Percentiles rank a stretch among this genome's conserved stretches.
Conservation (phyloP, 2,329 filamentous ascomycete species). For the Calonectria pteridis region DNA sequence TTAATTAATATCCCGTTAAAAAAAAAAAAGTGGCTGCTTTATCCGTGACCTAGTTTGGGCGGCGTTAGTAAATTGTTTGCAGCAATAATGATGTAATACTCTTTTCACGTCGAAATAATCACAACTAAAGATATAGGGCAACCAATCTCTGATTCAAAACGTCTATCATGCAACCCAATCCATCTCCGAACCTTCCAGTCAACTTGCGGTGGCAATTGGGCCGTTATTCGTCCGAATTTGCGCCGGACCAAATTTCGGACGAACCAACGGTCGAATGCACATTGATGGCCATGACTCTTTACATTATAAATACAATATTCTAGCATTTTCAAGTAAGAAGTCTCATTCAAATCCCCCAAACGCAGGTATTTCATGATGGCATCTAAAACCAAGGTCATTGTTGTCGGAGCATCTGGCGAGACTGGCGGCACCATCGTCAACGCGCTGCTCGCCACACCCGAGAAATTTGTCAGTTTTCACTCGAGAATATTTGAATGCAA, state of each 20-base stretch:
- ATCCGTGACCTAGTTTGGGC: not conserved
- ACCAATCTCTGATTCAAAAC: not conserved
- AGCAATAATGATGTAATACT: not conserved
- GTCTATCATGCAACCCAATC: not conserved
- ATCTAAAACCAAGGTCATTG: not conserved
- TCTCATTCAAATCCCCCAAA: not conserved
- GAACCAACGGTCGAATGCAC: not conserved
- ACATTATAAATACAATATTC: not conserved
- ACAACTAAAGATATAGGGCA: not conserved
- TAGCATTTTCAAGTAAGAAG: no score
- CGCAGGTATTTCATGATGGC: not conserved
- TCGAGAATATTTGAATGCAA: rapidly evolving
- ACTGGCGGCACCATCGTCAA: not conserved
- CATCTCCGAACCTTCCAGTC: not conserved
- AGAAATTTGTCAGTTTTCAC: not conserved
- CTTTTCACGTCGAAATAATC: not conserved
- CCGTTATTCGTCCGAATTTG: not conserved
- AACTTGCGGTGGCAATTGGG: not conserved
- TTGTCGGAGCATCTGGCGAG: not conserved
- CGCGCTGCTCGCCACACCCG: not conserved
- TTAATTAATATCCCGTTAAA: not conserved
- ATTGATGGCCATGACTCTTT: not conserved
- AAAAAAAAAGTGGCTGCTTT: not conserved
- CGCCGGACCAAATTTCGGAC: not conserved
- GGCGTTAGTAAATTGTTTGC: not conserved